These are phyloP conservation scores for Hypoxylon subgilvum DNA, from an alignment of 495 filamentous ascomycete species.

Conservation along the genomic window DNA sequence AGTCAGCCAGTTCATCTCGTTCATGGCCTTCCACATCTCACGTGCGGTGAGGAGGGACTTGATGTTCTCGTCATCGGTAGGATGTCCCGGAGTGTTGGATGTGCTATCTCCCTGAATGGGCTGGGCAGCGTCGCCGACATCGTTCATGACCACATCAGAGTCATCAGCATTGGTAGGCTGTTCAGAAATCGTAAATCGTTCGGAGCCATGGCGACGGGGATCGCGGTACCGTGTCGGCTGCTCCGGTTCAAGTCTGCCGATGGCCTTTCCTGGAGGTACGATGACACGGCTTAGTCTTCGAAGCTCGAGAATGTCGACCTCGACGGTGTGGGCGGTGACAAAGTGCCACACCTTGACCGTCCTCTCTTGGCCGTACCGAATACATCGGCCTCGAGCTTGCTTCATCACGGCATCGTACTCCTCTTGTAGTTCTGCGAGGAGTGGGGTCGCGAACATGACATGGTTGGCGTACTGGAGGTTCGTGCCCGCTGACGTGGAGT, in stretches of 20 bases:
- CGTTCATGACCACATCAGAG: neutral
- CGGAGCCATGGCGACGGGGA: neutral
- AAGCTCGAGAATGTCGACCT: constrained; percentile 66
- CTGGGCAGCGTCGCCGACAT: neutral
- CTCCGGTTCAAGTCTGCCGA: constrained; percentile 2
- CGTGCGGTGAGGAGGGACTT: neutral
- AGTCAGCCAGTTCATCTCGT: constrained; percentile 25
- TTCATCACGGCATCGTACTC: constrained; percentile 66
- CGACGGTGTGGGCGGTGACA: constrained; percentile 66
- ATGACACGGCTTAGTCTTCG: constrained; percentile 10
- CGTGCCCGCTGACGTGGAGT: constrained; percentile 69
- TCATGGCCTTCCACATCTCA: constrained; percentile 28
- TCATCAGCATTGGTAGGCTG: neutral
- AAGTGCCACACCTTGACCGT: constrained; percentile 74
- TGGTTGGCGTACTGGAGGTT: constrained; percentile 81
- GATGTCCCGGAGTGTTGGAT: neutral
- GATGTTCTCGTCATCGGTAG: too few species aligned
- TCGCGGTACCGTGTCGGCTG: neutral
- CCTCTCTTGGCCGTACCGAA: constrained; percentile 71
- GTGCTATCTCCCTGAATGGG: neutral
- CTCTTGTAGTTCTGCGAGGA: constrained; percentile 56
- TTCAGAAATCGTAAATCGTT: neutral
- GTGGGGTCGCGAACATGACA: constrained; percentile 73
- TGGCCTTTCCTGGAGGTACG: constrained; percentile 5
- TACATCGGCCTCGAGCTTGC: constrained; percentile 74